phyloP scores from a whole-genome alignment of 129 eudicot species.

The Kitagawia praeruptora region DNA sequence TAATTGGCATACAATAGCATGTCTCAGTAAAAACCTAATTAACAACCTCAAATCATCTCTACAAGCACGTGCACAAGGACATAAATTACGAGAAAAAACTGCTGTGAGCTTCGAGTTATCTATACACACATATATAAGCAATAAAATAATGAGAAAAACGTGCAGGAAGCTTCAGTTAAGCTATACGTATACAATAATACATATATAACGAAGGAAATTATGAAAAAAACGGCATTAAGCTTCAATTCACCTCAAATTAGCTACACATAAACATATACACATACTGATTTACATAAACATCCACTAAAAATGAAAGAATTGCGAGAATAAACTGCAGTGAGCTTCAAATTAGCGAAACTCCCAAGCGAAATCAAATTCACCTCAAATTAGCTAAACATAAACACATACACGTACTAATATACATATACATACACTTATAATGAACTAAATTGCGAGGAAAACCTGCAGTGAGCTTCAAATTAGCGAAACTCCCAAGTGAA shows the following conservation, averaged over 20 bases:
- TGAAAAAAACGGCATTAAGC: not conserved
- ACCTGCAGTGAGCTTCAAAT: slow-evolving; percentile 90
- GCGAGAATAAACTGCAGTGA: slow-evolving; percentile 56
- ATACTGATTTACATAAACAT: not conserved
- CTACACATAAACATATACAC: not conserved
- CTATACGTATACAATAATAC: not conserved
- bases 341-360: slow-evolving; percentile 78
- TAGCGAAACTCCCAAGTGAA: slow-evolving; percentile 77
- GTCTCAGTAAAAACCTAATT: not conserved
- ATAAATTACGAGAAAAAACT: slow-evolving; percentile 18
- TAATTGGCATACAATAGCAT: slow-evolving; percentile 9
- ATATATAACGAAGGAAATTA: not conserved
- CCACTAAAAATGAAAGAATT: not conserved
- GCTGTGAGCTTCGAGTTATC: slow-evolving; percentile 73
- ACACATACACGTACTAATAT: not conserved
- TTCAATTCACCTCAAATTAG: not conserved
- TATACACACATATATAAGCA: slow-evolving; percentile 17
- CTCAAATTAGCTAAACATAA: not conserved
- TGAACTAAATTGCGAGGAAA: too few species aligned
- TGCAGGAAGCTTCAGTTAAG: not conserved
- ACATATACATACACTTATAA: not conserved
- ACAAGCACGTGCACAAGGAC: not conserved
- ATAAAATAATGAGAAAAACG: not conserved
- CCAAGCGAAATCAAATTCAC: slow-evolving; percentile 37
- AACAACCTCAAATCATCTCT: not conserved